These are phyloP conservation scores for Amanita phalloides DNA, from an alignment of 768 basidiomycete species.

Conservation along the genomic window DNA sequence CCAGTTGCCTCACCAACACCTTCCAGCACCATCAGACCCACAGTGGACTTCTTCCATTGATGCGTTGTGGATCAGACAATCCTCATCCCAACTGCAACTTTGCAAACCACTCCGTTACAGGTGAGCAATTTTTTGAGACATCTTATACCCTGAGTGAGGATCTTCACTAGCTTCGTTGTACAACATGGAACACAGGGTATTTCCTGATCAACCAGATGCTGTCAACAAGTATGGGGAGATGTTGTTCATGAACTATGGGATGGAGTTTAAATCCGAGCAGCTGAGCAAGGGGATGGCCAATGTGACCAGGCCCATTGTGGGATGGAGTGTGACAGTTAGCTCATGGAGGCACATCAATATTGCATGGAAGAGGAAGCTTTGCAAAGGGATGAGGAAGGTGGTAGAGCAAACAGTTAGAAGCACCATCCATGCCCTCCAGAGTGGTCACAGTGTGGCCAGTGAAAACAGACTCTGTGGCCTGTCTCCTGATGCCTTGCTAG, in stretches of 20 bases:
- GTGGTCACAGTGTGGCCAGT: slow-evolving; percentile 12
- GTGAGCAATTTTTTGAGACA: not conserved
- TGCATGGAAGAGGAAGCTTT: slow-evolving; percentile 12
- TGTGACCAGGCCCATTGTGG: not conserved
- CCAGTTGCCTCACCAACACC: no score
- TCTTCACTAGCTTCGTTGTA: not conserved
- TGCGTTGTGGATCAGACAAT: no score
- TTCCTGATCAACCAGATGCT: not conserved
- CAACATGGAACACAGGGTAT: not conserved
- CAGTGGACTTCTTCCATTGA: no score
- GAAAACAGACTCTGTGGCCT: slow-evolving; percentile 20
- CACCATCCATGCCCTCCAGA: slow-evolving; percentile 14
- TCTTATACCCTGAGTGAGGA: not conserved
- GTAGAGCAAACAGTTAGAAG: slow-evolving; percentile 6
- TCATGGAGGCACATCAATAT: slow-evolving; percentile 13
- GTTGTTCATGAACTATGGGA: slow-evolving; percentile 12
- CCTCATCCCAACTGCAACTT: no score
- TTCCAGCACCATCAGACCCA: no score
- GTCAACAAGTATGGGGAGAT: slow-evolving; percentile 4
- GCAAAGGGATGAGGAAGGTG: not conserved
- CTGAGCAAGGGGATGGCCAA: slow-evolving; percentile 6
- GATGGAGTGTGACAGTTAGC: slow-evolving; percentile 3
- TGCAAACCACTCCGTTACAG: no score
- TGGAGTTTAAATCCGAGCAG: slow-evolving; percentile 7
- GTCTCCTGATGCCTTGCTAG: slow-evolving; percentile 12